Evolutionary conservation across 305 asterid genomes (phyloP).

Genomic region (Caryopteris hybrid): DNA sequence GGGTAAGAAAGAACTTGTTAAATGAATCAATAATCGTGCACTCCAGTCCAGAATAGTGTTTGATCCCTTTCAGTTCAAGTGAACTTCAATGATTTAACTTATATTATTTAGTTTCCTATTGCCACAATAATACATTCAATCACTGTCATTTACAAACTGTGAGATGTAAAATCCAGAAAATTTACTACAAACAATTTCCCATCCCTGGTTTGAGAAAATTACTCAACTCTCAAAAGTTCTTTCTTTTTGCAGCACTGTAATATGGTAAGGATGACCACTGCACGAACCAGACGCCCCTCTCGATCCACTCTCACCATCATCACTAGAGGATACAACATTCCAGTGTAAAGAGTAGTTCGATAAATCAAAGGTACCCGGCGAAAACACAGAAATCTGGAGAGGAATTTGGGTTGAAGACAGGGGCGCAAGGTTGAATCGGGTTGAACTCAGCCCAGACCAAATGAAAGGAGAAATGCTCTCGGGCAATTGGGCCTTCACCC

Average conservation of each 20-base stretch:
- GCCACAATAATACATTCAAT: conserved; percentile 33
- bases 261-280: conserved; percentile 63
- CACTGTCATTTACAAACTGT: conserved; percentile 33
- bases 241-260: conserved; percentile 69
- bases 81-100: conserved; percentile 6
- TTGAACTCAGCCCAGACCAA: conserved; percentile 87
- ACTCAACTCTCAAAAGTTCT: conserved; percentile 30
- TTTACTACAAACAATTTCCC: conserved; percentile 27
- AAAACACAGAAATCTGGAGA: conserved; percentile 61
- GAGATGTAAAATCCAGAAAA: conserved; percentile 13
- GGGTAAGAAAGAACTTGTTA: too few relatives aligned
- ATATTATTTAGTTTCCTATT: conserved; percentile 10
- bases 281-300: conserved; percentile 55
- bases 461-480: conserved; percentile 61
- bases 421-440: conserved; percentile 56
- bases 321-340: conserved; percentile 34
- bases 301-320: conserved; percentile 17
- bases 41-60: too few relatives aligned
- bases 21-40: too few relatives aligned
- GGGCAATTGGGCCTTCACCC: conserved; percentile 32
- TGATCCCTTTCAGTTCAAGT: conserved; percentile 1
- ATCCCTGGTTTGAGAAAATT: not conserved
- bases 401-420: conserved; percentile 58
- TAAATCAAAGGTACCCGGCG: conserved; percentile 85
- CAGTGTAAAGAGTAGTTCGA: conserved; percentile 83